A percentile compares a stretch with the other conserved stretches of the same genome.
These are phyloP conservation scores for Sclerotinia nivalis DNA, from an alignment of 2,329 filamentous ascomycete genomes.

Conservation along the genomic window DNA sequence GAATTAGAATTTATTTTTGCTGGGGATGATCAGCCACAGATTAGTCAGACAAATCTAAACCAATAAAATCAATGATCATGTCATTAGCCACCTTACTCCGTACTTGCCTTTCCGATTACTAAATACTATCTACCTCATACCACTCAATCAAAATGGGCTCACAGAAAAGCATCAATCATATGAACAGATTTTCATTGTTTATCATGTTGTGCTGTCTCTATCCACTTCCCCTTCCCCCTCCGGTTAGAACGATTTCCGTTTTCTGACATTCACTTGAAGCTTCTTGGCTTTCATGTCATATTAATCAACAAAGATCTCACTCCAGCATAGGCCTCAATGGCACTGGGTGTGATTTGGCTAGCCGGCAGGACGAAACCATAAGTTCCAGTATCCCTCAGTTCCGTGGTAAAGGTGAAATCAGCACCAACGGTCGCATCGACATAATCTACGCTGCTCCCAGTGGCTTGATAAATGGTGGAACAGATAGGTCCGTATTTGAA, in stretches of 20 bases:
- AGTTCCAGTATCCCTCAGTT: conserved; percentile 51
- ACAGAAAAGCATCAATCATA: neutral
- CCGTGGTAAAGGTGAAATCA: conserved; percentile 47
- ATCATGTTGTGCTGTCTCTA: neutral
- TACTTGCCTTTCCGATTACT: neutral
- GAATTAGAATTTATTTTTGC: conserved; percentile 1
- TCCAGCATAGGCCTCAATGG: conserved; percentile 50
- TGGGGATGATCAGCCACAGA: neutral
- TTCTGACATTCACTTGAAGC: neutral
- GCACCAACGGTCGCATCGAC: conserved; percentile 44
- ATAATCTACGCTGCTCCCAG: conserved; percentile 49
- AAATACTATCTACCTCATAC: neutral
- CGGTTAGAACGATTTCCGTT: neutral
- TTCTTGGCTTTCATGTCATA: conserved; percentile 26
- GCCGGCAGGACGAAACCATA: conserved; percentile 53
- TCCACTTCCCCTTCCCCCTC: neutral
- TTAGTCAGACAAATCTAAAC: neutral
- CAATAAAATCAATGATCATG: neutral
- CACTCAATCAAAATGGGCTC: neutral
- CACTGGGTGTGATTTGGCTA: conserved; percentile 50
- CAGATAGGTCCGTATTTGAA: conserved; percentile 53
- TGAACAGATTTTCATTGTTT: neutral
- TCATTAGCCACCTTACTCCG: neutral
- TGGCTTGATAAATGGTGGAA: conserved; percentile 60
- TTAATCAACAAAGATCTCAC: conserved; percentile 32